Evolutionary conservation across 148 eudicot genomes (phyloP).

Genomic region (Heliosperma pusillum): DNA sequence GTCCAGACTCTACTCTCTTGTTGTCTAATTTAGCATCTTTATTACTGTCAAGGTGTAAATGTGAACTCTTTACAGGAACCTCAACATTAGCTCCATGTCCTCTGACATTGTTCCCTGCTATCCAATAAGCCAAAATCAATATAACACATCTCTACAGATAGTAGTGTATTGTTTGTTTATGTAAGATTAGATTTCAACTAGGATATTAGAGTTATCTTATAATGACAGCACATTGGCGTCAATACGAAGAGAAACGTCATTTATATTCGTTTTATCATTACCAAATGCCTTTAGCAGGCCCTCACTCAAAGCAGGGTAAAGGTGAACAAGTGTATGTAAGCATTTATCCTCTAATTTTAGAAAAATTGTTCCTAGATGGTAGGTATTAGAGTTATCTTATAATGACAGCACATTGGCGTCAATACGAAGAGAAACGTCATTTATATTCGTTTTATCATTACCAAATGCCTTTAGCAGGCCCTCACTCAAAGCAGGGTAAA

Average conservation of each 20-base stretch:
- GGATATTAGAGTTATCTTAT: background rate
- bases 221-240: background rate
- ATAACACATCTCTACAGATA: background rate
- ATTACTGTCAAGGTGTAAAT: conserved; percentile 23
- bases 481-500: too few species aligned
- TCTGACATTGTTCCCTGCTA: conserved; percentile 28
- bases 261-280: too few species aligned
- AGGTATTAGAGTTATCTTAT: conserved; percentile 3
- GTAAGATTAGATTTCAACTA: background rate
- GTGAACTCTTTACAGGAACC: conserved; percentile 33
- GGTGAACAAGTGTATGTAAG: too few species aligned
- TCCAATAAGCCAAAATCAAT: background rate
- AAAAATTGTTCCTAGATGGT: too few species aligned
- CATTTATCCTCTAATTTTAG: too few species aligned
- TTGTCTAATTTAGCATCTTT: conserved; percentile 33
- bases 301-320: too few species aligned
- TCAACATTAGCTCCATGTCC: conserved; percentile 32
- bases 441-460: too few species aligned
- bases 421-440: too few species aligned
- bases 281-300: too few species aligned
- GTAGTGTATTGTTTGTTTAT: background rate
- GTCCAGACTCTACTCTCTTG: conserved; percentile 30
- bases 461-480: too few species aligned
- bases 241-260: too few species aligned
- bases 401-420: background rate